Base-by-base conservation (phyloP, 306 rosid species). In the Vachellia pachyceras region DNA sequence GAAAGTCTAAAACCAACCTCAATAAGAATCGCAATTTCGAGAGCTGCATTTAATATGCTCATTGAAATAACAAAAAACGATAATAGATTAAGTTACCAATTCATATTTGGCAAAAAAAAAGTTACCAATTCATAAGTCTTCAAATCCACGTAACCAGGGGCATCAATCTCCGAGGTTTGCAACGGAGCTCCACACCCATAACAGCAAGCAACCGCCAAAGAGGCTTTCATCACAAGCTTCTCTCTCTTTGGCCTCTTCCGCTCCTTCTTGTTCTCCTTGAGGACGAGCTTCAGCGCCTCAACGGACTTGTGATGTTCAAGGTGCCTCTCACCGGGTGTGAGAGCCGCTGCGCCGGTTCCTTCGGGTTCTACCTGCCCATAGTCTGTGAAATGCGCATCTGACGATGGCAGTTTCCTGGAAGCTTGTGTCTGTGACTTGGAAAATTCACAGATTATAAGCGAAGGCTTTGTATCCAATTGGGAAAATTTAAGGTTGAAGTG, bases 131-230 rank as follows among this genome's bases (percentile, higher is more conserved):
- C 88, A 74, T 88, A 93, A n/a, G 94, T 90, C 69, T 91, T 90
- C 0, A 64, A 73, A 76, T 93, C 92, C 1, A 90, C 97, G 55
- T 82, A 93, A 17, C 99, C 97, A 83, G 97, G 99, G 18, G 94
- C 87, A 36, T 91, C 97, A 3, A 33, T 45, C 5, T 95, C 93
- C 36, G 80, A 79, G 46, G 91, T 95, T 77, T 95, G 99, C 71
- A 95, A 84, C 45, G 95, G 95, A 84, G 97, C 97, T 13, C 99
- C 99, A 8, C 95, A 95, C 18, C 99, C 97, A 69, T 95, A 91
- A 75, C 99, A 95, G 68, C 75, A 78, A 77, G 88, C 89, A 25
- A 90, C 88, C 14, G 82, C 23, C 10, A n/a, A 66, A 8, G 92
- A 83, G 54, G 73, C 75, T 85, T 87, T 92, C 18, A 95, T 60